Base-by-base conservation (phyloP, 208 protist species). In the Trypanosoma rangeli region DNA sequence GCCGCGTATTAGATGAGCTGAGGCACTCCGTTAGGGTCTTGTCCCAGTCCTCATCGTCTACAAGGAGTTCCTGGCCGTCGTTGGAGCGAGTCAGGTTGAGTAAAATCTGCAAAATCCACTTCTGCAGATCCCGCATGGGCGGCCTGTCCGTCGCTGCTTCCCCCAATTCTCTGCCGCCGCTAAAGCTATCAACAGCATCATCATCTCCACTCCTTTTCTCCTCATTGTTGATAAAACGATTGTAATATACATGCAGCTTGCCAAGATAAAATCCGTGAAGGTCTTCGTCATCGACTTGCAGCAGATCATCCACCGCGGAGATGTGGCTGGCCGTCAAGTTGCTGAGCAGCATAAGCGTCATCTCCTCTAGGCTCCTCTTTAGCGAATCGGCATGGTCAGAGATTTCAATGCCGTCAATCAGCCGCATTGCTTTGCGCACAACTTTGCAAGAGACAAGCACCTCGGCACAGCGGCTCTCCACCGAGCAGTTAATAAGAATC, bases 271-370 rank as follows among this genome's bases (percentile, higher is more conserved):
- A 95, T 37, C 90, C 90, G 16, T 82, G 78, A 69, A 95, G 84
- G 61, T 93, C 90, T 65, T 87, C 90, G 59, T 95, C 90, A 20
- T 82, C 78, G 59, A 78, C 80, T 63, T 93, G 90, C 33, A 95
- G 74, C 5, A 95, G 56, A 31, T 93, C 85, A 31, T 90, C 90
- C 0, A 92, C 73, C 48, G 90, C 90, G 18, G 73, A 70, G 29
- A 93, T 78, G 64, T 95, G 87, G 31, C 77, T 89, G 5, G 87
- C 76, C 4, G 87, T 95, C 13, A 95, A 67, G 69, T 95, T 95
- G 74, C 84, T 95, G 12, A 95, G 78, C 44, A 95, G 78, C 80
- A 95, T 95, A 35, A 95, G 69, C 62, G 85, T 82, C 76, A 95
- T 74, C 82, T 95, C 86, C 78, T 90, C 68, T 33, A 93, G 42